Conservation (phyloP, 441 rosid species). For the Brassica balearica region DNA sequence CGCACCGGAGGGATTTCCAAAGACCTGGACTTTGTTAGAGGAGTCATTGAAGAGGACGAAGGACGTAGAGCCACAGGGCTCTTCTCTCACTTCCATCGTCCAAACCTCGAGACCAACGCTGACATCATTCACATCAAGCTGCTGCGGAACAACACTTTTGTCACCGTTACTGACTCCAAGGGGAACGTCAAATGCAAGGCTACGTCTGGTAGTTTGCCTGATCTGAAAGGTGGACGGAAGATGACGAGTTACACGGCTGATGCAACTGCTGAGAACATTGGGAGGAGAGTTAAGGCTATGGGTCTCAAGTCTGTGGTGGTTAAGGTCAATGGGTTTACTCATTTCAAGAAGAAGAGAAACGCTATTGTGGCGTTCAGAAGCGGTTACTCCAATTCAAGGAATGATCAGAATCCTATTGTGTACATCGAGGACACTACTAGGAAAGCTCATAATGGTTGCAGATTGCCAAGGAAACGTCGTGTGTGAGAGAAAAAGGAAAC, state of each 20-base stretch:
- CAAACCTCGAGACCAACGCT: conserved; percentile 55
- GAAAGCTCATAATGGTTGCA: conserved; percentile 82
- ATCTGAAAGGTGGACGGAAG: conserved; percentile 65
- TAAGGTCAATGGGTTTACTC: conserved; percentile 79
- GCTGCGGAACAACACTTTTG: conserved; percentile 72
- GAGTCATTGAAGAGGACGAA: conserved; percentile 51
- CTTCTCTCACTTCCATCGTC: conserved; percentile 35
- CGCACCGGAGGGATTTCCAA: conserved; percentile 33
- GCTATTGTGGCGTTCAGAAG: conserved; percentile 78
- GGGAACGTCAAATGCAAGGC: conserved; percentile 69
- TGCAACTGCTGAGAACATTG: conserved; percentile 86
- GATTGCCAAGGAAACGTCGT: conserved; percentile 80
- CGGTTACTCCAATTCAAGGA: conserved; percentile 60
- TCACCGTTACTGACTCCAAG: conserved; percentile 74
- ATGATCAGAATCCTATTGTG: conserved; percentile 60
- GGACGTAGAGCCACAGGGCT: conserved; percentile 29
- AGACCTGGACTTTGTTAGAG: conserved; percentile 58
- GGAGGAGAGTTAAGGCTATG: conserved; percentile 62
- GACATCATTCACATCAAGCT: conserved; percentile 76
- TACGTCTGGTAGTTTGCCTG: conserved; percentile 61
- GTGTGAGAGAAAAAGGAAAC: conserved; percentile 40
- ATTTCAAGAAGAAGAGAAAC: conserved; percentile 78
- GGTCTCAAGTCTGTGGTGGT: conserved; percentile 82
- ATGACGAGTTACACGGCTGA: conserved; percentile 73
- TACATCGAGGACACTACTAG: conserved; percentile 85